Percentiles rank a stretch among this genome's conserved stretches.
Evolutionary conservation across 495 filamentous ascomycete genomes (phyloP).

Genomic region (Podospora pseudocomata): DNA sequence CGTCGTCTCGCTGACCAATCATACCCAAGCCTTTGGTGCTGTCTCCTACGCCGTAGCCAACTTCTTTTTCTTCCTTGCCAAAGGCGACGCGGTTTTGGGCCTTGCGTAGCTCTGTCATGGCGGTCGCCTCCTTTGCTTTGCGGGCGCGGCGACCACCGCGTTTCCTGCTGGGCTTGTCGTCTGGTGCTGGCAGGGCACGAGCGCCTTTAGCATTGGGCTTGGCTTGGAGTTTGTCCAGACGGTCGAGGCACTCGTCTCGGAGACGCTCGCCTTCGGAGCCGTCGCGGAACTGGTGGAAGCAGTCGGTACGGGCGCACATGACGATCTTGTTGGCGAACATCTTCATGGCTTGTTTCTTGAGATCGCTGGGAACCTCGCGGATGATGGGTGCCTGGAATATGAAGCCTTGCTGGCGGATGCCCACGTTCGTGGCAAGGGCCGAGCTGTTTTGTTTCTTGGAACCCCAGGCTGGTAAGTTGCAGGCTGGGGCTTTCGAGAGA

Average conservation of each 20-base stretch:
- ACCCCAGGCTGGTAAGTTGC: constrained; percentile 86
- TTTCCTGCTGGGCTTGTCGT: constrained; percentile 92
- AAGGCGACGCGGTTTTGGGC: constrained; percentile 96
- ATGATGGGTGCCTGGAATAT: constrained; percentile 89
- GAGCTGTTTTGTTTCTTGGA: constrained; percentile 78
- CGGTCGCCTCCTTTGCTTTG: constrained; percentile 94
- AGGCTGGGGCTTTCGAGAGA: constrained; percentile 86
- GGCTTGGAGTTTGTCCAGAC: constrained; percentile 90
- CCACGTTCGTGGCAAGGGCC: constrained; percentile 91
- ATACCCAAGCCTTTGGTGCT: constrained; percentile 87
- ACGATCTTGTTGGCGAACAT: constrained; percentile 92
- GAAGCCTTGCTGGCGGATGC: constrained; percentile 88
- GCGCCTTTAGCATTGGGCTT: constrained; percentile 87
- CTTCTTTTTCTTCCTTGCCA: constrained; percentile 91
- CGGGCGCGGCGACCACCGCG: constrained; percentile 87
- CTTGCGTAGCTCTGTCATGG: constrained; percentile 95
- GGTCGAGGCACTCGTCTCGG: constrained; percentile 74
- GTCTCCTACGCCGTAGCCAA: constrained; percentile 86
- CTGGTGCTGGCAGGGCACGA: constrained; percentile 85
- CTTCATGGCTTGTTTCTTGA: constrained; percentile 92
- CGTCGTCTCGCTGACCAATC: constrained; percentile 85
- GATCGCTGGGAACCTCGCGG: constrained; percentile 72
- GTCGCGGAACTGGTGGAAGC: constrained; percentile 76
- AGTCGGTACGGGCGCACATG: constrained; percentile 83
- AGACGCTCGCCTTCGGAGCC: constrained; percentile 83